Percentiles rank a stretch among this genome's conserved stretches.
phyloP scores from a whole-genome alignment of 2,329 filamentous ascomycete genomes.

The Monilinia vaccinii-corymbosi region DNA sequence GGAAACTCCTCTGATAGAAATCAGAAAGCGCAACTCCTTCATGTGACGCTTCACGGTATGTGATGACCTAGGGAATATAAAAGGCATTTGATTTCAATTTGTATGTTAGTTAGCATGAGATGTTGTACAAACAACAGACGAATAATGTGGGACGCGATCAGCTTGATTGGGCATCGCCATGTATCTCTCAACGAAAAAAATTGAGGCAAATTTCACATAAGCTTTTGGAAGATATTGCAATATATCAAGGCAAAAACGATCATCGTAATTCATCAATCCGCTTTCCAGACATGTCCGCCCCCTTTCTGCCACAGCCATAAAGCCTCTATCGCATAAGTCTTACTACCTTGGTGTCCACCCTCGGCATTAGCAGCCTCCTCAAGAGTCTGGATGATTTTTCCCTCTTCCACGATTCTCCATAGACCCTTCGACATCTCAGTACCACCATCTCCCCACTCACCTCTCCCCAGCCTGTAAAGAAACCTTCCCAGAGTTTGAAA shows the following conservation, averaged over 20 bases:
- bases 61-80: no score
- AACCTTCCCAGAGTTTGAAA: constrained; percentile 86
- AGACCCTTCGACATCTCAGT: constrained; percentile 64
- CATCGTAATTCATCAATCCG: constrained; percentile 14
- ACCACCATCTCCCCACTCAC: constrained; percentile 58
- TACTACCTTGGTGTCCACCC: constrained; percentile 66
- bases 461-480: constrained; percentile 71
- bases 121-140: not conserved
- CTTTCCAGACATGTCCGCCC: constrained; percentile 28
- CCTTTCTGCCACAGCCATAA: constrained; percentile 62
- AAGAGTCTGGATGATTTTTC: constrained; percentile 67
- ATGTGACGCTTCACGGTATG: no score
- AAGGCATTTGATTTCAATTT: not conserved
- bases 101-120: not conserved
- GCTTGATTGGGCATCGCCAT: not conserved
- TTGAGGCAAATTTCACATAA: not conserved
- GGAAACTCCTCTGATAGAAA: no score
- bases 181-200: not conserved
- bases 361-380: constrained; percentile 62
- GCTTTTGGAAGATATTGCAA: not conserved
- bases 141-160: not conserved
- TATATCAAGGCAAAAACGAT: not conserved
- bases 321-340: constrained; percentile 79
- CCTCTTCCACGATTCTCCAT: constrained; percentile 73
- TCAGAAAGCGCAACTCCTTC: no score